Conservation (phyloP, 163 green algal species). For the Volvox carteri region DNA sequence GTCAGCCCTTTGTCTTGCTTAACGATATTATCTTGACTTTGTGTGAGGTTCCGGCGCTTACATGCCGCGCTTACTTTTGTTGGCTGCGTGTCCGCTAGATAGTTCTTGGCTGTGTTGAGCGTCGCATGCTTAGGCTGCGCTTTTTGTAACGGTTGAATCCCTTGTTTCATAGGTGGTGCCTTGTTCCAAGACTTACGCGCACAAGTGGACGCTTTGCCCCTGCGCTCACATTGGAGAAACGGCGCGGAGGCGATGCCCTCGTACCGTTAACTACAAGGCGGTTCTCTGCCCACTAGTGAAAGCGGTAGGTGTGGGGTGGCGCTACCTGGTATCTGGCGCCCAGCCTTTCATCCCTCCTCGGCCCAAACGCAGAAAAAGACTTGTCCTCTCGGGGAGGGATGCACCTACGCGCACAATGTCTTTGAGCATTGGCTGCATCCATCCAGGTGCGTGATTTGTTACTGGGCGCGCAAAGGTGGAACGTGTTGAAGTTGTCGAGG, state of each 20-base stretch:
- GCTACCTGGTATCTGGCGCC: background rate
- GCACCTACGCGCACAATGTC: constrained; percentile 60
- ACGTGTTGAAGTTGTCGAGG: background rate
- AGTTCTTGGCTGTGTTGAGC: background rate
- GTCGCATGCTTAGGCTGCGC: background rate
- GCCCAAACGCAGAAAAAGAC: constrained; percentile 55
- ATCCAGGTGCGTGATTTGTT: constrained; percentile 33
- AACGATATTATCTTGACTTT: background rate
- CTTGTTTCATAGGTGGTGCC: constrained; percentile 35
- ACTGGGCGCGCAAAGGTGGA: background rate
- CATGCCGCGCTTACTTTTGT: background rate
- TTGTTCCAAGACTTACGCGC: constrained; percentile 53
- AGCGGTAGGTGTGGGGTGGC: constrained; percentile 48
- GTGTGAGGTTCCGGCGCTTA: background rate
- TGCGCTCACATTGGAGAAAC: constrained; percentile 87
- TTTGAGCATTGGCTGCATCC: constrained; percentile 67
- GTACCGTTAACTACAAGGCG: constrained; percentile 78
- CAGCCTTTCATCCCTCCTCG: background rate
- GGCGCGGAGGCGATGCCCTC: constrained; percentile 78
- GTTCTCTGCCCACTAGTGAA: constrained; percentile 82
- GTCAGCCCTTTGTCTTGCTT: too few relatives aligned
- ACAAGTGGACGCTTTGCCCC: constrained; percentile 92
- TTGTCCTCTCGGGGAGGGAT: constrained; percentile 58
- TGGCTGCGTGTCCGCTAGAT: background rate
- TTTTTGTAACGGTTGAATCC: background rate